Evolutionary conservation across 768 basidiomycete genomes (phyloP).

Genomic region (Lactarius hengduanensis): DNA sequence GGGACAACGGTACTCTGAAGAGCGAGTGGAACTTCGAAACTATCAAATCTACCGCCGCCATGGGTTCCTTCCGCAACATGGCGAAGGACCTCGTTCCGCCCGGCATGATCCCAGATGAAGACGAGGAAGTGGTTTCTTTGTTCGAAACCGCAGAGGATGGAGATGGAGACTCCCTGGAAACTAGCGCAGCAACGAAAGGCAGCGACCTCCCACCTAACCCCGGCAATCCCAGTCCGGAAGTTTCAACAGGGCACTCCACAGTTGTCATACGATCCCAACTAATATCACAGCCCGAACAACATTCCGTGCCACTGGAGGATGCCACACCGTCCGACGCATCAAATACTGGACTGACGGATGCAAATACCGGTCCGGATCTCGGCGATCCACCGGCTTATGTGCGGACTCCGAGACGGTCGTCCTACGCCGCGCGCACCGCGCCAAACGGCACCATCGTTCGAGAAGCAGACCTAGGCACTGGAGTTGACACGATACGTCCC

Average conservation of each 20-base stretch:
- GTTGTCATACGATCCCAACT: constrained; percentile 57
- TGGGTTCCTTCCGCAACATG: constrained; percentile 77
- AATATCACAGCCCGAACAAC: constrained; percentile 32
- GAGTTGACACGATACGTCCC: constrained; percentile 88
- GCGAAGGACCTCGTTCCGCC: constrained; percentile 61
- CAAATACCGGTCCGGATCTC: constrained; percentile 36
- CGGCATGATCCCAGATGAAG: constrained; percentile 56
- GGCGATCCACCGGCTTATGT: constrained; percentile 77
- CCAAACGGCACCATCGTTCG: constrained; percentile 73
- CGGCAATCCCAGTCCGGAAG: constrained; percentile 48
- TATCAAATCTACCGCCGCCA: constrained; percentile 63
- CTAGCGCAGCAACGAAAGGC: constrained; percentile 55
- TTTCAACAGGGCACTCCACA: constrained; percentile 64
- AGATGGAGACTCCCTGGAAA: constrained; percentile 55
- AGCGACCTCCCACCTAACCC: constrained; percentile 44
- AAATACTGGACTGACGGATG: constrained; percentile 35
- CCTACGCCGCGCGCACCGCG: constrained; percentile 73
- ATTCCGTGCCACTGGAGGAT: constrained; percentile 43
- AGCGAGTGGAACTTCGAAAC: constrained; percentile 98
- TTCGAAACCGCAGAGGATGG: constrained; percentile 48
- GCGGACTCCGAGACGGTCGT: constrained; percentile 63
- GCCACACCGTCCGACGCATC: constrained; percentile 42
- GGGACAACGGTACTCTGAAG: constrained; percentile 74
- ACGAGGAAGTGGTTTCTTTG: constrained; percentile 39
- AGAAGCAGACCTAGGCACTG: constrained; percentile 82